Conservation (phyloP, 208 protist species). For the Acanthamoeba lenticulata region DNA sequence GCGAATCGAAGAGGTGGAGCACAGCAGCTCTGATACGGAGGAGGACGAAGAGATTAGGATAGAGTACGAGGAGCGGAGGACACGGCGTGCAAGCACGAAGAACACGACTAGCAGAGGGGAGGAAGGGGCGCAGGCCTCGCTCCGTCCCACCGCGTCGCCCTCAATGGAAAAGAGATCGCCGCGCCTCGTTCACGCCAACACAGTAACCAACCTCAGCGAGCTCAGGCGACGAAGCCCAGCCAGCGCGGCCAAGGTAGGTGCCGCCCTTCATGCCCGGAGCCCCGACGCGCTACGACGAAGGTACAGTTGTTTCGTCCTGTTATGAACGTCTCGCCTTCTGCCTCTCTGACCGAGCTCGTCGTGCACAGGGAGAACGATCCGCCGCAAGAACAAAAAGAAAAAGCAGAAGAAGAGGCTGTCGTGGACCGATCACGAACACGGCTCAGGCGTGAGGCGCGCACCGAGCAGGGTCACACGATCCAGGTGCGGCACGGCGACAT, state of each 20-base stretch:
- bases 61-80: background rate
- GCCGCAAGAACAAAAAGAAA: background rate
- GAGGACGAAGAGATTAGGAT: conserved; percentile 19
- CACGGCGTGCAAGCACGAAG: background rate
- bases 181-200: conserved; percentile 50
- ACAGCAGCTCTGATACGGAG: conserved; percentile 4
- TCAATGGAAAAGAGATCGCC: background rate
- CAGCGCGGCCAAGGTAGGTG: background rate
- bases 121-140: background rate
- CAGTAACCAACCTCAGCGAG: background rate
- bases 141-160: background rate
- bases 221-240: conserved; percentile 42
- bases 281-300: background rate
- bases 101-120: background rate
- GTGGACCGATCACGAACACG: conserved; percentile 3
- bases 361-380: too few relatives aligned
- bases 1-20: background rate
- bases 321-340: too few relatives aligned
- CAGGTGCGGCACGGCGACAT: conserved; percentile 68
- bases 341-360: too few relatives aligned
- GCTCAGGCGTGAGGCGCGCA: background rate
- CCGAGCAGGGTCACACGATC: background rate
- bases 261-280: background rate
- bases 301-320: too few relatives aligned
- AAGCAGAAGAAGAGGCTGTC: background rate